Evolutionary conservation across 805 yeast genomes (phyloP), one percentile per base, ranked within the genome.

Genomic region (Cyberlindnera maclurae): DNA sequence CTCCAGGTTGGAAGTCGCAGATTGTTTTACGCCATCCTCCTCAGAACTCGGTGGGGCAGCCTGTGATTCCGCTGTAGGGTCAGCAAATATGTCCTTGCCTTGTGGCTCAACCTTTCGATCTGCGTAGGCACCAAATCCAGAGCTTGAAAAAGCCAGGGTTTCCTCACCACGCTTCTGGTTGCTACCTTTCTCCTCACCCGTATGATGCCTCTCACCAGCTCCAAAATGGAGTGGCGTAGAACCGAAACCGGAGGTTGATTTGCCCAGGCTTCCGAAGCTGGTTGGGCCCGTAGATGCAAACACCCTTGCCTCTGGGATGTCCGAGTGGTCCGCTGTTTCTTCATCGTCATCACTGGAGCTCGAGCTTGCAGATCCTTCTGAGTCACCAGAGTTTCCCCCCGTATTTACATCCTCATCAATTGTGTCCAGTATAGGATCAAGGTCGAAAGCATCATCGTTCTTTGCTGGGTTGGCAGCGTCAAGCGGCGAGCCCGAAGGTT

Each of bases 111-210:
- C 10, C 24, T 33, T 36, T 35, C 42, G 39, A n/a, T 27, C 16
- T 10, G 51, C 48, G 40, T 42, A 47, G 4, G 48, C 46, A 15
- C 42, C 47, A 27, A 45, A 47, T 11, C 51, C 51, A 7, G 46
- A 43, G 2, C 30, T 9, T 8, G 42, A 32, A 26, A 39, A 13
- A 15, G 26, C 29, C 11, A 35, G 11, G 4, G 34, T 15, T 20
- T 24, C 26, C 4, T 24, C 29, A 27, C 29, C 16, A 5, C 28
- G 6, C 15, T 20, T 20, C 24, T 20, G 5, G 24, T 20, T 8
- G 24, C 8, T 6, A 20, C 8, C 5, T 20, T 20, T 20, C 24
- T 17, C 12, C 10, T 24, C 15, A 15, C 42, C 40, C 29, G 35
- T 38, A 18, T 37, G 37, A 29, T 38, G 24, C 8, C 24, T 8